Base-by-base conservation (phyloP, 192 early-diverging fungal genomes). In the Allomyces javanicus region DNA sequence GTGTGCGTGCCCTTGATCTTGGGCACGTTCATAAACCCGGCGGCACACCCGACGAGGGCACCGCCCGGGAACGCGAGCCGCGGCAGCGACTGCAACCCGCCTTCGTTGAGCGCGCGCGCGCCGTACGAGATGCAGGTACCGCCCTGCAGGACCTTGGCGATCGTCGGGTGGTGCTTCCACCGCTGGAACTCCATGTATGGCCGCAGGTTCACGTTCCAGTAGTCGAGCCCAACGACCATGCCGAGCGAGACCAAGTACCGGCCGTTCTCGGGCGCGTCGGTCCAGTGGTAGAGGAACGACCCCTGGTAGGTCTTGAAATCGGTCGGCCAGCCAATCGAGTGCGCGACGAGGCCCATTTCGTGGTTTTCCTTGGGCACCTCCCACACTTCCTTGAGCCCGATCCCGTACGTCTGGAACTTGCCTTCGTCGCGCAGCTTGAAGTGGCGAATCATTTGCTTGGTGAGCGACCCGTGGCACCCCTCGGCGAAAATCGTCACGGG, bases 1-100 rank as follows among this genome's bases (percentile, higher is more conserved):
- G 89, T 99, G 78, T 99, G 96, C 0, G 94, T 99, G 45, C 96
- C 96, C 78, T 99, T 99, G 72, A 99, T 97, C 77, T 99, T 99
- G 65, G 92, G 89, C 66, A 99, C 82, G 72, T 99, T 99, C 67
- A 99, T 67, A 76, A 96, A 94, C 3, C 96, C 94, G 61, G 96
- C 96, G 1, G 94, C 86, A 72, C 89, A 91, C 43, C 96, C 96
- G 67, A 99, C 89, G 61, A 99, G 77, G 44, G 94, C 92, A 25
- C 92, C 94, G 64, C 96, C 96, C 23, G 93, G 92, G 78, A 96
- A 92, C 62, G 81, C 78, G 27, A 97, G 75, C 79, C 94, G 93
- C 61, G 96, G 96, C 67, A 99, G 83, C 22, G 92, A 94, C 79
- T 98, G 93, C 65, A 84, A 76, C 19, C 96, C 96, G 64, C 96